Evolutionary conservation across 2,329 filamentous ascomycete species (phyloP), one percentile per base, ranked within the genome.

Genomic region (Penicillium freii): DNA sequence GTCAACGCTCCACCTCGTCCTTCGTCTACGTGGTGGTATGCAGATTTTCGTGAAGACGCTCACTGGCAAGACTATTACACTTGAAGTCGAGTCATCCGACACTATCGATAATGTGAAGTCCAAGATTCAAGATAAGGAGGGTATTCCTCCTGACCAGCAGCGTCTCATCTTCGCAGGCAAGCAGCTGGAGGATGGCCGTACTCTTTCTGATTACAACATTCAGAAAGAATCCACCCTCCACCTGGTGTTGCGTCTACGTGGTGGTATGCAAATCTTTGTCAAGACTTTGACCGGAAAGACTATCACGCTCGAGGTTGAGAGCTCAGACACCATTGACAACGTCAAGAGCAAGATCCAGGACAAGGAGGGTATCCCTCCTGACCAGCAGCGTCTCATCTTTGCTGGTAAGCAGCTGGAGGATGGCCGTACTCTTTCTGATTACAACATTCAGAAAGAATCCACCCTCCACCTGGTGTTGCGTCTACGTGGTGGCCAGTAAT

Each of bases 91-190:
- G 73, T 91, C 88, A 0, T 90, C 87, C 5, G 91, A 96, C 70
- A 96, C 91, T 0, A 96, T 96, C 72, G 91, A 96, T 80, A 96
- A 96, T 63, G 92, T 97, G 1, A 96, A 96, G 81, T 84, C 81
- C 5, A 96, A 97, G 84, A 97, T 97, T 42, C 84, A 87, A 72
- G 84, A 86, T 63, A 87, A 88, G 77, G 85, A 88, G 78, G 92
- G 92, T 25, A 96, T 97, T 54, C 92, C 92, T 0, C 92, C 92
- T 2, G 92, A 96, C 76, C 92, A 96, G 77, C 92, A 96, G 78
- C 91, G 92, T 69, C 80, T 96, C 13, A 96, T 96, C 73, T 96
- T 96, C 63, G 91, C 92, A 47, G 92, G 92, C 58, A 96, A 96
- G 85, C 91, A 96, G 77, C 79, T 96, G 1, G 91, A 96, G 74